A percentile compares a stretch with the other conserved stretches of the same genome.
Conservation (phyloP, 2,329 filamentous ascomycete species). For the Didymella pomorum region DNA sequence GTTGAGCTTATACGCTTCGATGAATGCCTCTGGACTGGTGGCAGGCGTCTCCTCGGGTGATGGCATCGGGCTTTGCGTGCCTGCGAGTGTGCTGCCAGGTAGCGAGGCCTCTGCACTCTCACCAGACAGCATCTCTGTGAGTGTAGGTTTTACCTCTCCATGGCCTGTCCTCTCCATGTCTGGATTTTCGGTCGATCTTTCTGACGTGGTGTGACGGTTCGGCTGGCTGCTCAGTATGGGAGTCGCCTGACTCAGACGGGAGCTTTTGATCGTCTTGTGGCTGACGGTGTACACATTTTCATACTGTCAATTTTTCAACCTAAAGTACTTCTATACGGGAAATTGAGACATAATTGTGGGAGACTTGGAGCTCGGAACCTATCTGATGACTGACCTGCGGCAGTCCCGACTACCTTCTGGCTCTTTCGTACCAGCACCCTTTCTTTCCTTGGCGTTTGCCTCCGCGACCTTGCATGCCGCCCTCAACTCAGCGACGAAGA, state of each 20-base stretch:
- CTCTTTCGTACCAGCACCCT: neutral
- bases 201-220: neutral
- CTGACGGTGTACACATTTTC: neutral
- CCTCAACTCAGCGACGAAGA: neutral
- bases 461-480: neutral
- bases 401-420: neutral
- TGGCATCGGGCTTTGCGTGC: neutral
- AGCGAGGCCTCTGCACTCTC: neutral
- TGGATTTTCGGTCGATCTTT: neutral
- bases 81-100: neutral
- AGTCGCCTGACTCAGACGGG: neutral
- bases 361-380: neutral
- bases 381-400: neutral
- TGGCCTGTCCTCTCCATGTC: neutral
- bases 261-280: slow-evolving; percentile 2
- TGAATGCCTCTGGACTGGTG: neutral
- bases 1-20: neutral
- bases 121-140: neutral
- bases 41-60: neutral
- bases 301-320: neutral
- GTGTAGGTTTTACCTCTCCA: neutral
- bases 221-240: neutral
- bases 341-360: neutral
- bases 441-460: neutral
- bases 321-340: neutral